Conservation (phyloP, 192 early-diverging fungal genomes). For the Pecoramyces ruminantium region DNA sequence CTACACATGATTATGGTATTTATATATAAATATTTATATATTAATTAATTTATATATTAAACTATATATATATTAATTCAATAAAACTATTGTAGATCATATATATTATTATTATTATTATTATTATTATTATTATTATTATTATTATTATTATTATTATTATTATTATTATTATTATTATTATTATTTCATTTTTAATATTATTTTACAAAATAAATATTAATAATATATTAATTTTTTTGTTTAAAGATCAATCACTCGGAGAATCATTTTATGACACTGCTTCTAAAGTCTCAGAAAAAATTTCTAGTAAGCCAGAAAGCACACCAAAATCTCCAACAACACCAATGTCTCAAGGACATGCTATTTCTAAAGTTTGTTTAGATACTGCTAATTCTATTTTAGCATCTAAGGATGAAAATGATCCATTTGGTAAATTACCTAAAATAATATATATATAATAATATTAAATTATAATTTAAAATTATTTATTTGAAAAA, state of each 20-base stretch:
- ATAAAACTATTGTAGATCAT: too few species aligned
- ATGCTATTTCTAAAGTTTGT: neutral
- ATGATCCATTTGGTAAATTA: neutral
- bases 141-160: too few species aligned
- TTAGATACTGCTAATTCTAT: neutral
- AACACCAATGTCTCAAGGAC: neutral
- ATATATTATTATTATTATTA: too few species aligned
- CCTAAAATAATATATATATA: too few species aligned
- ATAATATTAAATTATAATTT: too few species aligned
- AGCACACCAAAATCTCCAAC: neutral
- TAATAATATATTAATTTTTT: neutral
- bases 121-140: too few species aligned
- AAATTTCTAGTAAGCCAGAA: neutral
- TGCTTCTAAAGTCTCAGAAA: neutral
- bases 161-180: too few species aligned
- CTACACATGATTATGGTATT: conserved; percentile 61
- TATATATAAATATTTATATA: neutral
- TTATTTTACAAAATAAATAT: too few species aligned
- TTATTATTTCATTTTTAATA: too few species aligned
- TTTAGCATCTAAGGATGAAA: neutral
- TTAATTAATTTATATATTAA: too few species aligned
- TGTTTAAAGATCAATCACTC: neutral
- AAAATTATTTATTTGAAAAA: too few species aligned
- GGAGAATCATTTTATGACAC: neutral
- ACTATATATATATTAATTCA: too few species aligned